A percentile compares a stretch with the other conserved stretches of the same genome.
Evolutionary conservation across 345 rosid species (phyloP).

Genomic region (Salix suchowensis): DNA sequence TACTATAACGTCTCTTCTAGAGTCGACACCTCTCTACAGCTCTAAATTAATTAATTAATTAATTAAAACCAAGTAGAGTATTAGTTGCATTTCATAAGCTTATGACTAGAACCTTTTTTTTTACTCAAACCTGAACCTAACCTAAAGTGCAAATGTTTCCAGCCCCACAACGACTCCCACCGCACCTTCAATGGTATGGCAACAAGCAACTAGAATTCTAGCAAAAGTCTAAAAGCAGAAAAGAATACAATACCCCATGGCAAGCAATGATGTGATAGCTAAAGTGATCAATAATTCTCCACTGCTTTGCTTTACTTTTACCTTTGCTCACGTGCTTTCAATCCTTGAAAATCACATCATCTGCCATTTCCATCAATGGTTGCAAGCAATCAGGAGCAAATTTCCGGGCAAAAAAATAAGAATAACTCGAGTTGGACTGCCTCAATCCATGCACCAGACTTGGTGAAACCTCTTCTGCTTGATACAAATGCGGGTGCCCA

Average conservation of each 20-base stretch:
- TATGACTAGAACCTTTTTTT: background rate
- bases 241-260: background rate
- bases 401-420: constrained; percentile 71
- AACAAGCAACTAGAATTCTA: background rate
- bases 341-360: constrained; percentile 39
- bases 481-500: constrained; percentile 67
- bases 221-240: background rate
- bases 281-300: background rate
- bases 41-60: background rate
- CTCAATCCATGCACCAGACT: constrained; percentile 44
- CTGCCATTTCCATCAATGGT: constrained; percentile 66
- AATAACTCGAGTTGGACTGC: constrained; percentile 44
- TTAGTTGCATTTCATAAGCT: background rate
- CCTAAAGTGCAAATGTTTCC: background rate
- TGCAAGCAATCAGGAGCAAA: constrained; percentile 62
- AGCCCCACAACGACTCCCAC: background rate
- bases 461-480: constrained; percentile 43
- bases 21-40: background rate
- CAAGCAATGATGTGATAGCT: background rate
- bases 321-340: constrained; percentile 1
- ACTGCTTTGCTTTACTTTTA: background rate
- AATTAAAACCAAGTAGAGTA: no score
- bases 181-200: no score
- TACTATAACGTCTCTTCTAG: background rate
- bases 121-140: no score